These are phyloP conservation scores for Chrysoporthe cubensis DNA, from an alignment of 2,329 filamentous ascomycete genomes.

Conservation along the genomic window DNA sequence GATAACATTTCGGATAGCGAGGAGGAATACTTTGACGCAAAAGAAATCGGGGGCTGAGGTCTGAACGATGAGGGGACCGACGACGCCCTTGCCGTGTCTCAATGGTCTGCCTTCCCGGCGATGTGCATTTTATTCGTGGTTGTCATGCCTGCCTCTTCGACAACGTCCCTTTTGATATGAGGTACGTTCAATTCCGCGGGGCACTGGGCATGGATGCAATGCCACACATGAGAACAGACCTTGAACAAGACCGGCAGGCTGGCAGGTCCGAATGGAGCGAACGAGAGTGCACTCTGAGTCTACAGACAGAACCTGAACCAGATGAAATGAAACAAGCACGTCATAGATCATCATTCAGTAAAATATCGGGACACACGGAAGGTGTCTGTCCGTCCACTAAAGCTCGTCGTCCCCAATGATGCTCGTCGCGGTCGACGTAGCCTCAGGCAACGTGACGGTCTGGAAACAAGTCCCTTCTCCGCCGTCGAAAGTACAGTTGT, in stretches of 20 bases:
- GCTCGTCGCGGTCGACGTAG: neutral
- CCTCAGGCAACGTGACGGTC: conserved; percentile 9
- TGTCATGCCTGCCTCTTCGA: too few relatives aligned
- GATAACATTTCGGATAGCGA: neutral
- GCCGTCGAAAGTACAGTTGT: conserved; percentile 5
- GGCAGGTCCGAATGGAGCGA: too few relatives aligned
- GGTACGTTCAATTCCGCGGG: too few relatives aligned
- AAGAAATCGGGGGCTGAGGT: neutral
- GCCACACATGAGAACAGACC: too few relatives aligned
- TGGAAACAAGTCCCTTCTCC: conserved; percentile 2
- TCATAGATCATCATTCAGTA: neutral
- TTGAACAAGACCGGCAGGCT: too few relatives aligned
- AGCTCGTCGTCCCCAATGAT: neutral
- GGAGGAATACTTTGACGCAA: conserved; percentile 3
- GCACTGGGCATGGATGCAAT: too few relatives aligned
- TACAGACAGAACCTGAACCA: neutral
- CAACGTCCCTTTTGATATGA: too few relatives aligned
- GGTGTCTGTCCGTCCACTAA: neutral
- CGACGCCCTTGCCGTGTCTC: too few relatives aligned
- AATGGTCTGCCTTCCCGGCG: neutral
- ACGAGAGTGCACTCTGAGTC: neutral
- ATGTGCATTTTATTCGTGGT: neutral
- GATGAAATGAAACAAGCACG: neutral
- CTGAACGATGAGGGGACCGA: neutral
- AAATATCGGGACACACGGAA: neutral